These are phyloP conservation scores for Capronia americana DNA, from an alignment of 2,329 filamentous ascomycete genomes.

Conservation along the genomic window DNA sequence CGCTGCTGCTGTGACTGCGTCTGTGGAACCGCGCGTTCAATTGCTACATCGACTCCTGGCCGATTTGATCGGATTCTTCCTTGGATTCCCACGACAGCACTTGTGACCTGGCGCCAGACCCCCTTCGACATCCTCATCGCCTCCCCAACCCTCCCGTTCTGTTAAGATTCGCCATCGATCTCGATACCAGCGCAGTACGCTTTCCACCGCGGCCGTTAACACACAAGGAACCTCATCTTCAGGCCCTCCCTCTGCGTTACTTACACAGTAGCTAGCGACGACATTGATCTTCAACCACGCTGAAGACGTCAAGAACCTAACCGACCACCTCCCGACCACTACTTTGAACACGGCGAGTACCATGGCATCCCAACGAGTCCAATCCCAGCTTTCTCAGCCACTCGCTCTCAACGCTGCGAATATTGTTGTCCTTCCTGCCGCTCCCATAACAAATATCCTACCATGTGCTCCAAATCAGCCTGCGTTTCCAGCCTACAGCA, in stretches of 20 bases:
- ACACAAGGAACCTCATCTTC: not conserved
- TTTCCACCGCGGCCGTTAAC: not conserved
- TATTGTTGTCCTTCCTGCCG: not conserved
- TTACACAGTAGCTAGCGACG: not conserved
- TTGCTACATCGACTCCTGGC: not conserved
- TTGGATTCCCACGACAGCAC: not conserved
- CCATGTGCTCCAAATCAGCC: conserved; percentile 21
- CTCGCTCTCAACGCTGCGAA: not conserved
- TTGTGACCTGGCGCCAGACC: not conserved
- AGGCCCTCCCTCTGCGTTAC: not conserved
- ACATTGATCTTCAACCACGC: not conserved
- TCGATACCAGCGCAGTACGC: not conserved
- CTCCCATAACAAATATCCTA: not conserved
- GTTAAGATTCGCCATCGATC: not conserved
- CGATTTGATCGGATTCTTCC: not conserved
- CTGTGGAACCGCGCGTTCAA: not conserved
- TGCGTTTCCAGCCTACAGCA: conserved; percentile 24
- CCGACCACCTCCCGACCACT: not conserved
- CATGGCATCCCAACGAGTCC: not conserved
- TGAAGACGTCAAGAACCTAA: not conserved
- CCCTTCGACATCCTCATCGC: not conserved
- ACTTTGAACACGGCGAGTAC: not conserved
- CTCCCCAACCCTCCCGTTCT: not conserved
- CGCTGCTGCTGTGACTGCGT: not conserved
- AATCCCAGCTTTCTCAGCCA: not conserved